These are phyloP conservation scores for Kitagawia praeruptora DNA, from an alignment of 129 eudicot genomes.

Conservation along the genomic window DNA sequence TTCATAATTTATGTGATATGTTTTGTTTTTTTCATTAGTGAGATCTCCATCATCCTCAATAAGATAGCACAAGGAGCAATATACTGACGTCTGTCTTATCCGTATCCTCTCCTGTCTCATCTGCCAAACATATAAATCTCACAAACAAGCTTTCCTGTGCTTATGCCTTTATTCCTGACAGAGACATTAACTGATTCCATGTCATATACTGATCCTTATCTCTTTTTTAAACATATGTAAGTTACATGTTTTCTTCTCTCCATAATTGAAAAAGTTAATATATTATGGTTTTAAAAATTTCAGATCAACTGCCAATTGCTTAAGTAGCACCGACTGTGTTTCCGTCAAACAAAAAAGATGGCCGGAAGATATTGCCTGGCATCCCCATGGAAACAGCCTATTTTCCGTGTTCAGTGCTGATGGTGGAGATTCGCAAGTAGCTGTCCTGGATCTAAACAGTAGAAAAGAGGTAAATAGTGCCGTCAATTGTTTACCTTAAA, in stretches of 20 bases:
- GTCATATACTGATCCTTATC: neutral
- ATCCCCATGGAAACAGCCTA: constrained; percentile 69
- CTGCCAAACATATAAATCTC: neutral
- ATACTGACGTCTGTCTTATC: neutral
- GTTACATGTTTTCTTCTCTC: neutral
- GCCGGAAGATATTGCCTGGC: constrained; percentile 99
- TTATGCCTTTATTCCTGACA: neutral
- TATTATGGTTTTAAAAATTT: constrained; percentile 12
- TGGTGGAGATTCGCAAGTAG: constrained; percentile 79
- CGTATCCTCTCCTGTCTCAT: neutral
- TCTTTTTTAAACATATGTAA: neutral
- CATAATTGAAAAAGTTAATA: neutral
- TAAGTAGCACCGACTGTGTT: constrained; percentile 60
- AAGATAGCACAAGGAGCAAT: neutral
- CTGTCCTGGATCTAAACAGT: constrained; percentile 58
- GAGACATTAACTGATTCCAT: neutral
- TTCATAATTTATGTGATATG: neutral
- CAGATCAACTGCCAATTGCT: constrained; percentile 61
- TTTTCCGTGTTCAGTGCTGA: constrained; percentile 76
- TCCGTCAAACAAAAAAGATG: constrained; percentile 77
- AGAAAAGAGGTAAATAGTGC: constrained; percentile 44
- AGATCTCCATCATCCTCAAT: neutral
- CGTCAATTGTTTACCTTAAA: neutral
- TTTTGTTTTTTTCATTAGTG: neutral
- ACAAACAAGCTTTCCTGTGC: neutral